These are phyloP conservation scores for Phlyctochytrium arcticum DNA, from an alignment of 192 early-diverging fungal species.

Conservation along the genomic window DNA sequence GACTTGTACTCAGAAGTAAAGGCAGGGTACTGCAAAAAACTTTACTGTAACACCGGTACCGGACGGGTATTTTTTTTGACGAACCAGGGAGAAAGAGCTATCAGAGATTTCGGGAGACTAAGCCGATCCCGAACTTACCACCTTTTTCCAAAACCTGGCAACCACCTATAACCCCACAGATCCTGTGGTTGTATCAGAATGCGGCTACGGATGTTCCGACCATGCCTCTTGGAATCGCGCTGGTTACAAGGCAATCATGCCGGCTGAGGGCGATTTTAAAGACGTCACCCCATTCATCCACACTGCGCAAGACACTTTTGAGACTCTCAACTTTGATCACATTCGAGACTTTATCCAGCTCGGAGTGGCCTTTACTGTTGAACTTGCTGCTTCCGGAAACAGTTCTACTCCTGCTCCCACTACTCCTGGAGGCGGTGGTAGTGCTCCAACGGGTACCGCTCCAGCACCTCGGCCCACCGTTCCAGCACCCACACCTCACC, in stretches of 20 bases:
- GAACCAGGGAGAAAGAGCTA: too few relatives aligned
- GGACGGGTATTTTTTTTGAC: too few relatives aligned
- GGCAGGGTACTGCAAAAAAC: too few relatives aligned
- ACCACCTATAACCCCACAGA: slow-evolving; percentile 58
- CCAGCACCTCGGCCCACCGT: too few relatives aligned
- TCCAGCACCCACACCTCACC: too few relatives aligned
- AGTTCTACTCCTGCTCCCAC: too few relatives aligned
- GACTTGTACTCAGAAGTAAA: too few relatives aligned
- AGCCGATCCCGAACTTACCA: slow-evolving; percentile 51
- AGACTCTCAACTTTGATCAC: slow-evolving; percentile 77
- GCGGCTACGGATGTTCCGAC: slow-evolving; percentile 84
- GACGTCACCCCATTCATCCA: slow-evolving; percentile 68
- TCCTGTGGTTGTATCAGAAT: slow-evolving; percentile 56
- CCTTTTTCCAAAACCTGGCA: slow-evolving; percentile 49
- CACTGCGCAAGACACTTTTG: slow-evolving; percentile 69
- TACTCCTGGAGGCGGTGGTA: too few relatives aligned
- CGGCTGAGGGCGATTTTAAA: slow-evolving; percentile 47
- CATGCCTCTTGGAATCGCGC: slow-evolving; percentile 87
- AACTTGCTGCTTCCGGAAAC: too few relatives aligned
- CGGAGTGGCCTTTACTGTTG: slow-evolving; percentile 80
- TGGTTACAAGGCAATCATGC: slow-evolving; percentile 83
- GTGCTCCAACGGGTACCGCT: too few relatives aligned
- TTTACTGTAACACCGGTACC: too few relatives aligned
- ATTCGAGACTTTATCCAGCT: slow-evolving; percentile 85
- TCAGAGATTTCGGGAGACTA: too few relatives aligned